Evolutionary conservation across 306 rosid genomes (phyloP).

Genomic region (Dicorynia guianensis): DNA sequence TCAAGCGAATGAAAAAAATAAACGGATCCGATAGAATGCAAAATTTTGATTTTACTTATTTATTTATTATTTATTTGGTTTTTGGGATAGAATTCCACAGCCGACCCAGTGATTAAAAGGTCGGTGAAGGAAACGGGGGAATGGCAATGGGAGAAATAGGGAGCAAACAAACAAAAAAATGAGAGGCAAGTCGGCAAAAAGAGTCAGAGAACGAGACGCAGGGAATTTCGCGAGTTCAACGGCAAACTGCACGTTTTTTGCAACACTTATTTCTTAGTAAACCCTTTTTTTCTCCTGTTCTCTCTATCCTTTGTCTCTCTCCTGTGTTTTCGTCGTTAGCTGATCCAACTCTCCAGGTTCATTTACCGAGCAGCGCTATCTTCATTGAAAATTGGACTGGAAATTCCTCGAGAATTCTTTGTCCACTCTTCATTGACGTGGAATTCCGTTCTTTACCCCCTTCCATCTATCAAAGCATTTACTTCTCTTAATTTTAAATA

Average conservation of each 20-base stretch:
- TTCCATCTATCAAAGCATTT: too few species aligned
- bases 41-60: neutral
- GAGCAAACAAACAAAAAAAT: neutral
- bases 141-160: conserved; percentile 18
- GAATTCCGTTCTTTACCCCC: too few species aligned
- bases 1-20: conserved; percentile 30
- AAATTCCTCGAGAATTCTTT: too few species aligned
- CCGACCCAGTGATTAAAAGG: neutral
- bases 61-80: neutral
- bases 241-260: conserved; percentile 29
- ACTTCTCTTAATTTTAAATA: too few species aligned
- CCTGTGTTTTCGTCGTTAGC: neutral
- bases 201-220: too few species aligned
- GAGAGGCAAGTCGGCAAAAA: neutral
- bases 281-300: too few species aligned
- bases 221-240: conserved; percentile 36
- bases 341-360: neutral
- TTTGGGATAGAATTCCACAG: neutral
- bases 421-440: too few species aligned
- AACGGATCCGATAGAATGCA: conserved; percentile 17
- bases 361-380: too few species aligned
- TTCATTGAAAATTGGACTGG: too few species aligned
- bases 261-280: neutral
- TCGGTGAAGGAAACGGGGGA: conserved; percentile 34
- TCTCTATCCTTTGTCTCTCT: too few species aligned